A percentile compares a stretch with the other conserved stretches of the same genome.
These are phyloP conservation scores for Oryza glaberrima DNA, from an alignment of 176 grass and related monocot genomes.

Conservation along the genomic window DNA sequence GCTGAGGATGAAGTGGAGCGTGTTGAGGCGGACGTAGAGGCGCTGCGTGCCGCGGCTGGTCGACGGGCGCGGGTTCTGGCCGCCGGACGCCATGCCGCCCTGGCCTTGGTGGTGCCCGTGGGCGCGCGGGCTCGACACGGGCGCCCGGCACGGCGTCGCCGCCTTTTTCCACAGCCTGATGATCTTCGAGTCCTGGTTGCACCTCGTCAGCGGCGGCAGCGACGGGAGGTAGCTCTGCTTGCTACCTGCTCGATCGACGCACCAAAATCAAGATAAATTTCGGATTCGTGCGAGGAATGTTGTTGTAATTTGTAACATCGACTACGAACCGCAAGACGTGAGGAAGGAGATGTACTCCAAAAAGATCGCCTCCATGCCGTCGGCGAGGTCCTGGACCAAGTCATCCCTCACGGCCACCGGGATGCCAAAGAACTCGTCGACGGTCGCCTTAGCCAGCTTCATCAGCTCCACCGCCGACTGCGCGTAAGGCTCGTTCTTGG, in stretches of 20 bases:
- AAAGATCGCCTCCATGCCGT: constrained; percentile 59
- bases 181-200: constrained; percentile 89
- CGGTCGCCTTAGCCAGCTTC: constrained; percentile 76
- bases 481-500: constrained; percentile 71
- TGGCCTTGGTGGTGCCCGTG: constrained; percentile 39
- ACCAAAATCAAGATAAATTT: neutral
- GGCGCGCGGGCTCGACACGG: constrained; percentile 15
- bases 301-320: neutral
- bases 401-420: constrained; percentile 61
- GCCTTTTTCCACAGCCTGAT: constrained; percentile 76
- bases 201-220: constrained; percentile 72
- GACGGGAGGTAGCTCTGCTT: constrained; percentile 77
- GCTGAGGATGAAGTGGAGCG: constrained; percentile 81
- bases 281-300: neutral
- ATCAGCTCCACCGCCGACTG: constrained; percentile 83
- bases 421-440: constrained; percentile 88
- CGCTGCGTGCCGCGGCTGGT: constrained; percentile 94
- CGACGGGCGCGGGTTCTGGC: constrained; percentile 78
- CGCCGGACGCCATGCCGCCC: constrained; percentile 45
- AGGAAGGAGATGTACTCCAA: constrained; percentile 83
- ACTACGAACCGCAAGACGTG: constrained; percentile 68
- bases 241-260: constrained; percentile 37
- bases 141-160: constrained; percentile 62
- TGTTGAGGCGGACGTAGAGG: constrained; percentile 95
- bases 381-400: constrained; percentile 78